Evolutionary conservation across 192 early-diverging fungal species (phyloP).

Genomic region (Dissophora ornata): DNA sequence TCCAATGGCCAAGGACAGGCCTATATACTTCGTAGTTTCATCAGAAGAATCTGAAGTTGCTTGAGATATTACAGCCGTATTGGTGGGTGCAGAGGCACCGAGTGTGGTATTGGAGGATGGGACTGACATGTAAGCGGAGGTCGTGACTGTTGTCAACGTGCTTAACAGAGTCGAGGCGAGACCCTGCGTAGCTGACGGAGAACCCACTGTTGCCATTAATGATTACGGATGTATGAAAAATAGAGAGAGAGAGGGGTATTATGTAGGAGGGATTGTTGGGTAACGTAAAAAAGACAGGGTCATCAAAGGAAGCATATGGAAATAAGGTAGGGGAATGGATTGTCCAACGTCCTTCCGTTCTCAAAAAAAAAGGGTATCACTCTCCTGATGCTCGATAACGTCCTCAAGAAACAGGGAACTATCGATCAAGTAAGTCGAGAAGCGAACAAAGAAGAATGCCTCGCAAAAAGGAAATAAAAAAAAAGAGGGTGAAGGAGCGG

Average conservation of each 20-base stretch:
- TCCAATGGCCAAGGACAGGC: constrained; percentile 83
- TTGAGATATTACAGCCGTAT: neutral
- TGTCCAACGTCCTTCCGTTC: constrained; percentile 12
- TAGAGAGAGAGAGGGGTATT: neutral
- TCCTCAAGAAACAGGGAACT: too few relatives aligned
- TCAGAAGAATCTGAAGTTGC: neutral
- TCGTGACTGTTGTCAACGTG: neutral
- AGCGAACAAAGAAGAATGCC: neutral
- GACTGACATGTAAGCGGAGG: neutral
- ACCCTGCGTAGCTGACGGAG: neutral
- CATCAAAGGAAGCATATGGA: constrained; percentile 5
- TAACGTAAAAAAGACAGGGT: neutral
- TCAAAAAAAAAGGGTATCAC: too few relatives aligned
- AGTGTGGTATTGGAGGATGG: neutral
- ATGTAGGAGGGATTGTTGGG: neutral
- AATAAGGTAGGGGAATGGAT: neutral
- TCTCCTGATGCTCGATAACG: neutral
- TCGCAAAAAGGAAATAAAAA: neutral
- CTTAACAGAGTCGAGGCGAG: neutral
- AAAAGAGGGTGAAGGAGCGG: neutral
- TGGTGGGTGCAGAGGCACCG: neutral
- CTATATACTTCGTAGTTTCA: constrained; percentile 72
- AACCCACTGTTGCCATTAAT: constrained; percentile 6
- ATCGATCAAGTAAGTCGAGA: too few relatives aligned
- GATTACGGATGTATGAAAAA: constrained; percentile 2